These are phyloP conservation scores for Aspergillus hiratsukae DNA, from an alignment of 2,329 filamentous ascomycete genomes.

Conservation along the genomic window DNA sequence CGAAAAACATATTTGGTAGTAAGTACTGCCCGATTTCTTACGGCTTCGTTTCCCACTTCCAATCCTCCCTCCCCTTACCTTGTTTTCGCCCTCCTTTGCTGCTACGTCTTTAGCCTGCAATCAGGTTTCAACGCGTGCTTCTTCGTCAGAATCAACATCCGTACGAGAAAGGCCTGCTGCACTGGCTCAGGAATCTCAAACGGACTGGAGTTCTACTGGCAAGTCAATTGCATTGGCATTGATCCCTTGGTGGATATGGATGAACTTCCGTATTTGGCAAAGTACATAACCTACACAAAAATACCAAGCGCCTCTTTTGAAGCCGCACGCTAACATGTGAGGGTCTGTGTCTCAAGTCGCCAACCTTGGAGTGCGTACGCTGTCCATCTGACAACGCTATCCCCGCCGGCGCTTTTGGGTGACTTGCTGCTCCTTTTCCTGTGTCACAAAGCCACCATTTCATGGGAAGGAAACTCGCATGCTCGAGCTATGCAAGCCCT, in stretches of 20 bases:
- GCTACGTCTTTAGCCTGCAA: not conserved
- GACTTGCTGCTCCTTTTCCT: slow-evolving; percentile 69
- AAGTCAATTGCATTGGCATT: not conserved
- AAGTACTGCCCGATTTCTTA: slow-evolving; percentile 45
- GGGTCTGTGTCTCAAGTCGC: slow-evolving; percentile 53
- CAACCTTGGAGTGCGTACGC: slow-evolving; percentile 94
- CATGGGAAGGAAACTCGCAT: slow-evolving; percentile 54
- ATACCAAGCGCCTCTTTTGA: slow-evolving; percentile 7
- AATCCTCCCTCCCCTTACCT: too few relatives aligned
- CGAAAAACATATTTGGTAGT: slow-evolving; percentile 83
- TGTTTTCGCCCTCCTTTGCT: not conserved
- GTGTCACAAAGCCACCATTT: slow-evolving; percentile 63
- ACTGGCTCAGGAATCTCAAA: slow-evolving; percentile 17
- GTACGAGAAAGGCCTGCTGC: not conserved
- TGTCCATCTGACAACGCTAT: slow-evolving; percentile 86
- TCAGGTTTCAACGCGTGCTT: not conserved
- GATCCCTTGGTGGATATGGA: not conserved
- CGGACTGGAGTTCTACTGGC: not conserved
- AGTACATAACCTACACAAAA: slow-evolving; percentile 7
- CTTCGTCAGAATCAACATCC: not conserved
- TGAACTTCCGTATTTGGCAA: slow-evolving; percentile 8
- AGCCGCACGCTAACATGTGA: slow-evolving; percentile 23
- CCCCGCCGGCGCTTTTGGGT: slow-evolving; percentile 75
- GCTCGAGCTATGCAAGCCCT: slow-evolving; percentile 57
- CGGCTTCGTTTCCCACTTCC: not conserved